These are phyloP conservation scores for Pelargonium fulgidum DNA, from an alignment of 441 rosid species.

Conservation along the genomic window DNA sequence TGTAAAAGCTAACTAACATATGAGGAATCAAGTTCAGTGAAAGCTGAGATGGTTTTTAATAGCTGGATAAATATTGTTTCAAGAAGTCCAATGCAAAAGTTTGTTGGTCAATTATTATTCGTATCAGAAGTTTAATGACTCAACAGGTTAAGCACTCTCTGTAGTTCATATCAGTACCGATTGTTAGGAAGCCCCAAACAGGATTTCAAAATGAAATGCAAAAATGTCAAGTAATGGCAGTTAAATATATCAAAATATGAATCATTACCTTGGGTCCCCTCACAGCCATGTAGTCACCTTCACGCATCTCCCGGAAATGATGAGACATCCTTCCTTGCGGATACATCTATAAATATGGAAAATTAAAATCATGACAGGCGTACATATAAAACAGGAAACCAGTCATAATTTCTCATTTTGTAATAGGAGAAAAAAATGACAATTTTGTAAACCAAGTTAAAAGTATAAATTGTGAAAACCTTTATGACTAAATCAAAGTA, in stretches of 20 bases:
- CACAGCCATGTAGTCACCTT: conserved; percentile 40
- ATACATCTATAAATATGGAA: conserved; percentile 26
- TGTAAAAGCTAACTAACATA: neutral
- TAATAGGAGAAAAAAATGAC: neutral
- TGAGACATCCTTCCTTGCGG: conserved; percentile 55
- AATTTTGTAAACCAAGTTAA: neutral
- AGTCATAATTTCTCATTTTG: neutral
- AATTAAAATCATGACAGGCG: neutral
- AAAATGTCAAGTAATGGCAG: neutral
- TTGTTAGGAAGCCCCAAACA: neutral
- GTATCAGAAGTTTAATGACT: neutral
- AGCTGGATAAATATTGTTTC: neutral
- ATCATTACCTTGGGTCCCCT: conserved; percentile 47
- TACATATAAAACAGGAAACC: neutral
- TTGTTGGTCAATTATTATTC: neutral
- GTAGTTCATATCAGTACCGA: neutral
- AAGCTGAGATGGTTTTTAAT: neutral
- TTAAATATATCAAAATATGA: neutral
- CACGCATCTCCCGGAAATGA: conserved; percentile 41
- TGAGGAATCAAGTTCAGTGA: neutral
- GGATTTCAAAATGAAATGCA: neutral
- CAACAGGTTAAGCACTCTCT: neutral
- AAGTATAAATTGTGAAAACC: conserved; percentile 14
- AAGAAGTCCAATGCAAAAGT: neutral
- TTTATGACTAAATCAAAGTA: conserved; percentile 35